Conservation (phyloP, 225 moss, liverwort and hornwort species). For the Thuidium tamariscinum region DNA sequence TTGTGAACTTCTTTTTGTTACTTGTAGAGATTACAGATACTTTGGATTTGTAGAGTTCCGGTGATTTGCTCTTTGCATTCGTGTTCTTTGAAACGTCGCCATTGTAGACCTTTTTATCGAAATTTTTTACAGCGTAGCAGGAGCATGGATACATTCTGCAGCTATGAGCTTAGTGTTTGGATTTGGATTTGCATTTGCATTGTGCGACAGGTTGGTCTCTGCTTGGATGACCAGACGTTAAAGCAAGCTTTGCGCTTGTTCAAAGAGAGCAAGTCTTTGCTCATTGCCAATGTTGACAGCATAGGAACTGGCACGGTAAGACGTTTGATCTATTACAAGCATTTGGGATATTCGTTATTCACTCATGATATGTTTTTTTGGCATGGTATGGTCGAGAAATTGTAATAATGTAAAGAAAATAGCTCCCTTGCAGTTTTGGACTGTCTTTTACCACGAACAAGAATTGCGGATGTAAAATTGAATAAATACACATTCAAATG, state of each 20-base stretch:
- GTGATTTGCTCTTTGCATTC: not conserved
- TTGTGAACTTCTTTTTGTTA: not conserved
- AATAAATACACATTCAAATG: not conserved
- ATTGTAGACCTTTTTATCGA: not conserved
- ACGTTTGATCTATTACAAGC: not conserved
- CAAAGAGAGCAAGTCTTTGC: constrained; percentile 51
- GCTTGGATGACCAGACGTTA: constrained; percentile 63
- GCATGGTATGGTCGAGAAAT: not conserved
- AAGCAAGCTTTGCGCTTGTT: constrained; percentile 58
- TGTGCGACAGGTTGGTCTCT: constrained; percentile 56
- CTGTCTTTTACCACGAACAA: not conserved
- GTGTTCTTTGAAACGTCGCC: not conserved
- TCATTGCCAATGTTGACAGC: constrained; percentile 39
- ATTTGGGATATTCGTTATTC: not conserved
- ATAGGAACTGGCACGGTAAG: constrained; percentile 73
- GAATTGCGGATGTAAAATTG: not conserved
- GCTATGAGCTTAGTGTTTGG: not conserved
- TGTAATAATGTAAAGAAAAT: not conserved
- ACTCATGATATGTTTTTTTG: not conserved
- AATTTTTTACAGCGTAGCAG: not conserved
- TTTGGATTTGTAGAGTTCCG: not conserved
- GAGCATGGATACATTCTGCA: not conserved
- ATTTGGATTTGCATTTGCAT: not conserved
- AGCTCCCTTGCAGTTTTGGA: not conserved
- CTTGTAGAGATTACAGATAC: not conserved